phyloP scores from a whole-genome alignment of 306 rosid genomes.

The Crotalaria pallida region DNA sequence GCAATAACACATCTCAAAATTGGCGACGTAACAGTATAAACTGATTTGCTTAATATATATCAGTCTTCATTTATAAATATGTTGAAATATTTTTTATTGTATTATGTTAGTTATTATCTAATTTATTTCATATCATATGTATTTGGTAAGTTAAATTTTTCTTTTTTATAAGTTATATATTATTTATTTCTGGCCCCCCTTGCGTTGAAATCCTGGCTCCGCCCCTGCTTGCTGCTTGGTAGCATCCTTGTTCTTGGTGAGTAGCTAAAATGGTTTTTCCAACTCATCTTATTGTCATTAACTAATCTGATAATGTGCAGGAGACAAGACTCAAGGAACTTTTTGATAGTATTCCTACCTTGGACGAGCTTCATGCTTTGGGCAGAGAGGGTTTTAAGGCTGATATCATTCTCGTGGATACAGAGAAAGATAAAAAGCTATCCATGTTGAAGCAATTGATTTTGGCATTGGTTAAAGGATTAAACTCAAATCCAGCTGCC shows the following conservation, averaged over 20 bases:
- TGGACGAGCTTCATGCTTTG: constrained; percentile 83
- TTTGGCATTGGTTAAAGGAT: constrained; percentile 75
- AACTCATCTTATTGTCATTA: neutral
- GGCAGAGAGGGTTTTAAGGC: constrained; percentile 73
- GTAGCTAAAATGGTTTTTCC: constrained; percentile 9
- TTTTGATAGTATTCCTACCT: constrained; percentile 75
- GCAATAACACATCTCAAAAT: no score
- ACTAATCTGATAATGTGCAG: constrained; percentile 40
- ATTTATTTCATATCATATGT: no score
- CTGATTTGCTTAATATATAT: no score
- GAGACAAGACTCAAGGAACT: constrained; percentile 82
- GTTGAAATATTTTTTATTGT: no score
- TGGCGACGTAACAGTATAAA: no score
- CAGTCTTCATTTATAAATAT: no score
- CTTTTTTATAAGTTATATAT: no score
- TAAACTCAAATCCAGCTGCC: constrained; percentile 83
- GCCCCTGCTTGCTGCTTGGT: neutral
- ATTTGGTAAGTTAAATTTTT: no score
- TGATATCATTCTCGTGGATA: constrained; percentile 88
- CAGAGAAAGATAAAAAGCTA: constrained; percentile 80
- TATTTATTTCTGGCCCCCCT: no score
- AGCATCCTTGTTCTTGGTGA: constrained; percentile 1
- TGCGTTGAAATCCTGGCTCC: no score
- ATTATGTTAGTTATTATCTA: no score
- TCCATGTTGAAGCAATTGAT: constrained; percentile 90